These are phyloP conservation scores for Penstemon eatonii DNA, from an alignment of 257 asterid genomes.

Conservation along the genomic window DNA sequence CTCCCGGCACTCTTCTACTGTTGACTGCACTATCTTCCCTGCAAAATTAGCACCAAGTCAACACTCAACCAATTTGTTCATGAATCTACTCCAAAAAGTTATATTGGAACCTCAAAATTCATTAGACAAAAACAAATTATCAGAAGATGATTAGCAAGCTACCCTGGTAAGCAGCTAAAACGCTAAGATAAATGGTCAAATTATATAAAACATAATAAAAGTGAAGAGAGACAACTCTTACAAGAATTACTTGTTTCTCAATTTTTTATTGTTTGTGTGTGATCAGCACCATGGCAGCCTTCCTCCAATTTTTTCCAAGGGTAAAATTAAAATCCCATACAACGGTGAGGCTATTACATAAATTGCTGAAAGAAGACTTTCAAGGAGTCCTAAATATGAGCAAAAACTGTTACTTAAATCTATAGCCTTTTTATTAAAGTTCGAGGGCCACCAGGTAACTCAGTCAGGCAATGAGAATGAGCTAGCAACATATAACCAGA, in stretches of 20 bases:
- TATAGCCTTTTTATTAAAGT: not conserved
- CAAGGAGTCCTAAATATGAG: not conserved
- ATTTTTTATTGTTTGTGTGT: no score
- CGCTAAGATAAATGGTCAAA: not conserved
- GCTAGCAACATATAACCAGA: not conserved
- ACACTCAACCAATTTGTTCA: conserved; percentile 9
- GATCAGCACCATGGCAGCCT: no score
- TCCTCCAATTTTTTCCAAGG: no score
- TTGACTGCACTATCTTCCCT: conserved; percentile 97
- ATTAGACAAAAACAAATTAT: not conserved
- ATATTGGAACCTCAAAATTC: conserved; percentile 15
- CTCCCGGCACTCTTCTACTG: conserved; percentile 88
- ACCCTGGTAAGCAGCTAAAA: conserved; percentile 10
- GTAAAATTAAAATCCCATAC: not conserved
- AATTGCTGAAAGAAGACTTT: not conserved
- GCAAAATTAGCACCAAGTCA: conserved; percentile 42
- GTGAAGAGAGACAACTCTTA: conserved; percentile 14
- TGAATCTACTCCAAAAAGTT: conserved; percentile 13
- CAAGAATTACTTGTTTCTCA: not conserved
- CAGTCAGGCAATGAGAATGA: not conserved
- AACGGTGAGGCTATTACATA: not conserved
- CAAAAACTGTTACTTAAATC: not conserved
- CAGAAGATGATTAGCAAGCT: not conserved
- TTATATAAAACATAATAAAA: not conserved
- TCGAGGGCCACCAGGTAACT: not conserved